A percentile compares a stretch with the other conserved stretches of the same genome.
phyloP scores from a whole-genome alignment of 106 monocot species.

The Phalaenopsis equestris region DNA sequence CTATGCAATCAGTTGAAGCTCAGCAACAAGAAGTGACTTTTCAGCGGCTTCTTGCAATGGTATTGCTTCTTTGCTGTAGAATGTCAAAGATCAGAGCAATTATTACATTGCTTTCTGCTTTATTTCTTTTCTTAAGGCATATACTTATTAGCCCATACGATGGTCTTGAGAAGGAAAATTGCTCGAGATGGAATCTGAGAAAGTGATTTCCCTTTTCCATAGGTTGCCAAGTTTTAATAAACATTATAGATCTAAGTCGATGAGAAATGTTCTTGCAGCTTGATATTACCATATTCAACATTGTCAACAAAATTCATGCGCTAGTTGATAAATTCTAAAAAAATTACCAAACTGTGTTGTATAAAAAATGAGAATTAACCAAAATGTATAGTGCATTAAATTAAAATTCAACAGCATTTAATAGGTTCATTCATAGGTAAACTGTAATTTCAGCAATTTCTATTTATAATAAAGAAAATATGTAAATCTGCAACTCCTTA shows the following conservation, averaged over 20 bases:
- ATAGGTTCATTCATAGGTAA: neutral
- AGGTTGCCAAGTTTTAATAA: neutral
- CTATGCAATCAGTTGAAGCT: slow-evolving; percentile 77
- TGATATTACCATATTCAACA: slow-evolving; percentile 1
- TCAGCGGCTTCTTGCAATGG: slow-evolving; percentile 69
- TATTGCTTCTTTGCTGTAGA: slow-evolving; percentile 11
- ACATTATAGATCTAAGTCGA: neutral
- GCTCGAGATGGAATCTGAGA: neutral
- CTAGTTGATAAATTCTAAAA: neutral
- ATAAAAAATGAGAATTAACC: neutral
- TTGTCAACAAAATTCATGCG: neutral
- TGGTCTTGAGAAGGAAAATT: neutral
- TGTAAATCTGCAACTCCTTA: neutral
- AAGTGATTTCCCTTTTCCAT: neutral
- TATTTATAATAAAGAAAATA: neutral
- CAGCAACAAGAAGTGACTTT: slow-evolving; percentile 77
- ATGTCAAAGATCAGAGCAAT: neutral
- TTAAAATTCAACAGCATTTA: neutral
- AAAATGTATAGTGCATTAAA: neutral
- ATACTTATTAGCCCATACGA: neutral
- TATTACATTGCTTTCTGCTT: neutral
- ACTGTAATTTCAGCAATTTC: neutral
- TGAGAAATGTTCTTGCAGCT: neutral
- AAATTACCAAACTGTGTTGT: neutral
- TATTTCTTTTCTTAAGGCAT: neutral